phyloP scores from a whole-genome alignment of 208 protist species.

The Leishmania tropica region DNA sequence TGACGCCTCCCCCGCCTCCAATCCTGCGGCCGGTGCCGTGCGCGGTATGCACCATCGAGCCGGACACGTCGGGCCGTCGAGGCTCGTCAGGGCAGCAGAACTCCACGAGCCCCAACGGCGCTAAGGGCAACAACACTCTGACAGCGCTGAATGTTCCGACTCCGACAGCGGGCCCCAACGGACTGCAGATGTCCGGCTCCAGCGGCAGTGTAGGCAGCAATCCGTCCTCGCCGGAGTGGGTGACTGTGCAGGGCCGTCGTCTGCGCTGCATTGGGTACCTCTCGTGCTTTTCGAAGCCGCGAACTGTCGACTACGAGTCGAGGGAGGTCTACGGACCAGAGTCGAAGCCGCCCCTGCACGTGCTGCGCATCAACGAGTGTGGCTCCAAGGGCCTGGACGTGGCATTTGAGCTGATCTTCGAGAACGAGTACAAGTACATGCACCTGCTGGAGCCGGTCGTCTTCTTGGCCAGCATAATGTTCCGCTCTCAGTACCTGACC shows the following conservation, averaged over 20 bases:
- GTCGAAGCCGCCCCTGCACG: slow-evolving; percentile 9
- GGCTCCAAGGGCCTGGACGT: slow-evolving; percentile 44
- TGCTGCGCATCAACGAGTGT: slow-evolving; percentile 27
- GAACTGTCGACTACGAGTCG: neutral
- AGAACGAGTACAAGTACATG: slow-evolving; percentile 52
- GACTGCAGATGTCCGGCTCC: slow-evolving; percentile 1
- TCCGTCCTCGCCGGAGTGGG: slow-evolving; percentile 34
- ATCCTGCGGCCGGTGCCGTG: slow-evolving; percentile 80
- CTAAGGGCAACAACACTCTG: slow-evolving; percentile 13
- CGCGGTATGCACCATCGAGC: slow-evolving; percentile 79
- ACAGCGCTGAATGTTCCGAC: slow-evolving; percentile 9
- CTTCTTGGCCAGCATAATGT: slow-evolving; percentile 78
- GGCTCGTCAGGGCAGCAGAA: slow-evolving; percentile 4
- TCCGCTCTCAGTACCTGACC: slow-evolving; percentile 85
- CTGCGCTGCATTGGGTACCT: slow-evolving; percentile 71
- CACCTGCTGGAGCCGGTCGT: slow-evolving; percentile 73
- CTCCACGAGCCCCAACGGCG: neutral
- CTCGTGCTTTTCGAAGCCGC: slow-evolving; percentile 47
- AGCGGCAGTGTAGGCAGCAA: neutral
- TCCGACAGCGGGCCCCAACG: neutral
- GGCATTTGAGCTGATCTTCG: slow-evolving; percentile 69
- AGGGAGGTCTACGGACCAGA: neutral
- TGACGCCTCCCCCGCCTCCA: slow-evolving; percentile 10
- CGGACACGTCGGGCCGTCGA: slow-evolving; percentile 41
- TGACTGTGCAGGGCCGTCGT: slow-evolving; percentile 48